Base-by-base conservation (phyloP, 176 grass and related monocot species). In the Lolium multiflorum region DNA sequence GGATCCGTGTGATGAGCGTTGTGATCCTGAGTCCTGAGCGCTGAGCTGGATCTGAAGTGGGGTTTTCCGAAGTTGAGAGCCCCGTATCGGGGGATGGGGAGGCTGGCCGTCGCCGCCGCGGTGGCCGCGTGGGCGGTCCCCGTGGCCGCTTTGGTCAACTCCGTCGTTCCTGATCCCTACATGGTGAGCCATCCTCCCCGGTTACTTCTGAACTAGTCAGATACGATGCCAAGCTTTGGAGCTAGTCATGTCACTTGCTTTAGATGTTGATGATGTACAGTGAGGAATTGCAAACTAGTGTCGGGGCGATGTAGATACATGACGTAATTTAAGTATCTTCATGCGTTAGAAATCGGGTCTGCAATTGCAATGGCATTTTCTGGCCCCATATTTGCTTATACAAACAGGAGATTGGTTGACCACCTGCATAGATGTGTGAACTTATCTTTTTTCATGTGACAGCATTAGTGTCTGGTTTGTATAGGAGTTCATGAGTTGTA, bases 91-190 rank as follows among this genome's bases (percentile, higher is more conserved):
- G 9, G 55, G 55, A 94, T 94, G 93, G 93, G 90, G 38, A 83
- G 83, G 77, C 17, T 90, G 25, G 41, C 77, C 25, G 90, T 95
- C 4, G 80, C 83, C 4, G 80, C 75, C 5, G 83, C 55, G 14
- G 93, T 89, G 54, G 82, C 86, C 9, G 79, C 48, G 2, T 95
- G 93, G 93, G 85, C 81, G 1, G 48, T 95, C 56, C 93, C 86
- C 41, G 65, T 90, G 5, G 86, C 81, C 2, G 56, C 77, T 50
- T 79, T 95, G 80, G 88, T 98, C 71, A 64, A 94, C 76, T 86
- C 78, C 61, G 26, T 92, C 77, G 90, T 92, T 78, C 92, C 93
- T 37, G 58, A 91, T 38, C 90, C 93, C 14, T 98, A 96, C 84
- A 94, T 98, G 96, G 96, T 98, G 79, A 82, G 11, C 20, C 46